Percentiles rank a stretch among this genome's conserved stretches.
These are phyloP conservation scores for Cyclotella baltica DNA, from an alignment of 108 stramenopile genomes.

Conservation along the genomic window DNA sequence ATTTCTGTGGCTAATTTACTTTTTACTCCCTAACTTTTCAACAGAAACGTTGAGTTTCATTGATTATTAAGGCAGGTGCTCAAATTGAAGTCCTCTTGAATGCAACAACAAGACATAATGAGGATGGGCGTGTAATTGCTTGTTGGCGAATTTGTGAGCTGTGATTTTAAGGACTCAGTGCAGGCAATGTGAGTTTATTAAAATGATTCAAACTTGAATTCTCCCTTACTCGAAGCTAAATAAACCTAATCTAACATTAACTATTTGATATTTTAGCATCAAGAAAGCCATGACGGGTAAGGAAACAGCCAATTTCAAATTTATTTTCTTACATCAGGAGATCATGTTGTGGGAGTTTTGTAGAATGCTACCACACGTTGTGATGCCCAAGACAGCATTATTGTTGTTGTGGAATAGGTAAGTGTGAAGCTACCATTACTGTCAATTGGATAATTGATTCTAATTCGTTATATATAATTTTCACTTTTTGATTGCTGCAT, in stretches of 20 bases:
- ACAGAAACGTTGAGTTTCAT: slow-evolving; percentile 53
- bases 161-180: slow-evolving; percentile 40
- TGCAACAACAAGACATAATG: slow-evolving; percentile 59
- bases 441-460: not conserved
- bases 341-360: slow-evolving; percentile 56
- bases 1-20: too few relatives aligned
- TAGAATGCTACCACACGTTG: slow-evolving; percentile 79
- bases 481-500: slow-evolving; percentile 23
- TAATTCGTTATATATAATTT: slow-evolving; percentile 5
- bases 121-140: slow-evolving; percentile 41
- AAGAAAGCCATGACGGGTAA: slow-evolving; percentile 47
- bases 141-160: slow-evolving; percentile 52
- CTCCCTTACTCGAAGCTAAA: not conserved
- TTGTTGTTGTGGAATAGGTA: slow-evolving; percentile 60
- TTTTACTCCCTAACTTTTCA: too few relatives aligned
- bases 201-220: not conserved
- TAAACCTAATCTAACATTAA: too few relatives aligned
- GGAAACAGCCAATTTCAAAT: slow-evolving; percentile 53
- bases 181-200: slow-evolving; percentile 19
- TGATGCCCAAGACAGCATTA: slow-evolving; percentile 61
- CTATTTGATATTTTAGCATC: not conserved
- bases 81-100: slow-evolving; percentile 37
- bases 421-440: not conserved
- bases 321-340: slow-evolving; percentile 43
- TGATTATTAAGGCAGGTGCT: slow-evolving; percentile 45